Evolutionary conservation across 2,329 filamentous ascomycete species (phyloP), one percentile per base, ranked within the genome.

Genomic region (Didymella lethalis): DNA sequence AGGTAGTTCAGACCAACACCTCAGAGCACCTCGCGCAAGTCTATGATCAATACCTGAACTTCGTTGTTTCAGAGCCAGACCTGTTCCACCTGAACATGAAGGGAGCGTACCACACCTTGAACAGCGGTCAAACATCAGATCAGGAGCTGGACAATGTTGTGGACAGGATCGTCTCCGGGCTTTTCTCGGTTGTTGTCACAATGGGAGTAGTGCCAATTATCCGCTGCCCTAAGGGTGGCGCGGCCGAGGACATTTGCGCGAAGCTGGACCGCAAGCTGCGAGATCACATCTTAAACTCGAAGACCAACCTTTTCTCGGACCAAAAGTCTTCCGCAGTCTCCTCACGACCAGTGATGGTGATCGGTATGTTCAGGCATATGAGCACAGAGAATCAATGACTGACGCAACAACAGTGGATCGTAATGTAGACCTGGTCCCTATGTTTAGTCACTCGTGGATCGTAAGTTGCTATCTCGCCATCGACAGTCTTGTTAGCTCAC

Each of bases 121-220:
- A 98, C 80, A 98, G 93, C 77, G 91, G 90, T 16, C 89, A 91
- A 73, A 96, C 93, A 2, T 91, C 90, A 65, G 95, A 98, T 69
- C 91, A 95, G 59, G 91, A 95, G 73, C 85, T 99, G 54, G 95
- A 98, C 72, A 83, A 85, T 51, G 88, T 95, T 36, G 86, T 99
- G 31, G 94, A 99, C 77, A 88, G 89, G 66, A 94, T 98, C 64
- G 95, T 99, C 49, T 96, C 91, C 70, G 95, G 95, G 0, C 82
- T 99, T n/a, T 99, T 98, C 79, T 97, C 93, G 64, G 95, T 99
- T 48, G 90, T 95, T 59, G 95, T 96, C n/a, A 99, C 95, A 5
- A 97, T 97, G 92, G 94, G 93, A 90, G 88, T 93, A 2, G 97
- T 99, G 67, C 95, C 95, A 7, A 93, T 99, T 67, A 98, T 99